Conservation (phyloP, 148 eudicot genomes). For the Camellia lanceoleosa region DNA sequence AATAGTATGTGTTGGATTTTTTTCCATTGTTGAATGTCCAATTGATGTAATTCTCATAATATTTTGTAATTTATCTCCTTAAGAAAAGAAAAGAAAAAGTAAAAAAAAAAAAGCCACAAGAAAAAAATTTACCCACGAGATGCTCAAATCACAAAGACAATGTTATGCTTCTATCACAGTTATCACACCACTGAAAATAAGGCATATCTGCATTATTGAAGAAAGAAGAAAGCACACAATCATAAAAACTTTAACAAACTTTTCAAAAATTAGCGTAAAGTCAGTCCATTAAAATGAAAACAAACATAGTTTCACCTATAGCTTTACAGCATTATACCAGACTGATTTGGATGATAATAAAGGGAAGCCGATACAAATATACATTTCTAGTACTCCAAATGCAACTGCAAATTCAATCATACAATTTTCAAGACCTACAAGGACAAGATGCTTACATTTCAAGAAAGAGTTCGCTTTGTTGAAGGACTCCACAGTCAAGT, state of each 20-base stretch:
- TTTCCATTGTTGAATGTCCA: too few relatives aligned
- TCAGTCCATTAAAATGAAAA: not conserved
- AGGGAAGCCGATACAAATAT: not conserved
- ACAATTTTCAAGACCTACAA: not conserved
- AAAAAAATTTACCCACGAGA: too few relatives aligned
- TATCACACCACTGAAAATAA: not conserved
- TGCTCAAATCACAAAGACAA: not conserved
- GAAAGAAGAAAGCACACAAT: not conserved
- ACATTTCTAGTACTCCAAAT: not conserved
- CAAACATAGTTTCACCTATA: not conserved
- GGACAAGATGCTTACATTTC: constrained; percentile 13
- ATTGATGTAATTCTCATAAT: too few relatives aligned
- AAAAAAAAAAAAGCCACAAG: too few relatives aligned
- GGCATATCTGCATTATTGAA: not conserved
- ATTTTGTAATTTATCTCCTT: too few relatives aligned
- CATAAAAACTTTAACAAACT: not conserved
- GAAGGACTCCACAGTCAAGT: constrained; percentile 94
- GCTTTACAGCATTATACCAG: not conserved
- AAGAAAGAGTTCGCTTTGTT: constrained; percentile 88
- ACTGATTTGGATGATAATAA: not conserved
- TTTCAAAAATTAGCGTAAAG: not conserved
- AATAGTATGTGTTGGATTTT: too few relatives aligned
- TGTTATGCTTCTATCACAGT: not conserved
- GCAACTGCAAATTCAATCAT: not conserved
- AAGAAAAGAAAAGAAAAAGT: too few relatives aligned